Percentiles rank a stretch among this genome's conserved stretches.
phyloP scores from a whole-genome alignment of 768 basidiomycete species.

The Panus rudis region DNA sequence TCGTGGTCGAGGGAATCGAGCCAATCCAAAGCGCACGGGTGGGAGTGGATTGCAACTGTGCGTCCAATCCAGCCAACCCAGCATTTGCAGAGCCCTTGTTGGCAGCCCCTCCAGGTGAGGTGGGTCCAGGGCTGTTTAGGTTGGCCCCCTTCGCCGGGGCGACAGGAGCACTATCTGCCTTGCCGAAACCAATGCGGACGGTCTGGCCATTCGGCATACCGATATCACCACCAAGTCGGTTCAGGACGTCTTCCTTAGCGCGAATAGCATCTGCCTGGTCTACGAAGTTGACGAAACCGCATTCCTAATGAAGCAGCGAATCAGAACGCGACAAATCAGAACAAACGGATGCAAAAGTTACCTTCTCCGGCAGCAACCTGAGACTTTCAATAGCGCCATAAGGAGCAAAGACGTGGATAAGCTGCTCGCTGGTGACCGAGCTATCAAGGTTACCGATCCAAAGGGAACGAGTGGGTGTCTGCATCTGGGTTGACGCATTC shows the following conservation, averaged over 20 bases:
- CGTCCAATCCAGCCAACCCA: slow-evolving; percentile 65
- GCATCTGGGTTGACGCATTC: slow-evolving; percentile 62
- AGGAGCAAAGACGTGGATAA: slow-evolving; percentile 91
- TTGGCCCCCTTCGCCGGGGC: slow-evolving; percentile 75
- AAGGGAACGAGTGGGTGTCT: slow-evolving; percentile 90
- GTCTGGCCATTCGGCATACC: slow-evolving; percentile 93
- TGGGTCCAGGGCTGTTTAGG: slow-evolving; percentile 54
- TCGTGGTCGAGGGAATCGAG: slow-evolving; percentile 91
- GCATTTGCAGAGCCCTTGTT: slow-evolving; percentile 44
- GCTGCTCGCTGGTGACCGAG: slow-evolving; percentile 88
- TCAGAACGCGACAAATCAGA: slow-evolving; percentile 1
- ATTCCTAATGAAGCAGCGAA: slow-evolving; percentile 55
- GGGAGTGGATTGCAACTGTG: slow-evolving; percentile 84
- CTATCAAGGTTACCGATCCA: slow-evolving; percentile 99
- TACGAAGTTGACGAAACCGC: slow-evolving; percentile 98
- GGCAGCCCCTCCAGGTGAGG: slow-evolving; percentile 46
- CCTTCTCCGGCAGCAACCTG: slow-evolving; percentile 94
- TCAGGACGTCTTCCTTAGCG: slow-evolving; percentile 96
- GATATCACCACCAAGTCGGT: slow-evolving; percentile 89
- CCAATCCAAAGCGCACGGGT: slow-evolving; percentile 98
- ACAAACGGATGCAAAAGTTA: slow-evolving; percentile 24
- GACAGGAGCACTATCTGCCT: slow-evolving; percentile 92
- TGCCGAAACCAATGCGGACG: slow-evolving; percentile 96
- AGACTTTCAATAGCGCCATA: slow-evolving; percentile 98
- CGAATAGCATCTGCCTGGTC: slow-evolving; percentile 94